Evolutionary conservation across 176 grass and related monocot genomes (phyloP).

Genomic region (Sorghum bicolor): DNA sequence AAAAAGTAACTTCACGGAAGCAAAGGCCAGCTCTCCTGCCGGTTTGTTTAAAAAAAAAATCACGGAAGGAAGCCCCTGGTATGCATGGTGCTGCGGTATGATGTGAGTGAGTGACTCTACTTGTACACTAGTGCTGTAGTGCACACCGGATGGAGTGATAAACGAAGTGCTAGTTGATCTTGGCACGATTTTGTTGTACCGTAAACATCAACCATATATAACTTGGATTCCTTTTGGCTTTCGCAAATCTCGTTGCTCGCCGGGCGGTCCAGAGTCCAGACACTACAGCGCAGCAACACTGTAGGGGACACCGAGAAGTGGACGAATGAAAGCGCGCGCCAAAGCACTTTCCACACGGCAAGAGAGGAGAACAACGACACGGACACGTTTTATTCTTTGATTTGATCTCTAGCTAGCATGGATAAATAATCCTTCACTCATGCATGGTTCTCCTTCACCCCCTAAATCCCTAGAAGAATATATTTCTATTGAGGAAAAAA

Average conservation of each 20-base stretch:
- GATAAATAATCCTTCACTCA: not conserved
- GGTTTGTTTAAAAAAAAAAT: too few relatives aligned
- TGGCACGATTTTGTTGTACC: not conserved
- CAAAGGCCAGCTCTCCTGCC: too few relatives aligned
- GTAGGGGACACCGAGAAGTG: constrained; percentile 12
- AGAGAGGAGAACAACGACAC: not conserved
- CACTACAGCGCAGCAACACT: not conserved
- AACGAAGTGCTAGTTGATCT: not conserved
- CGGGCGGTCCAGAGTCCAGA: not conserved
- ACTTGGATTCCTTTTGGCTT: constrained; percentile 23
- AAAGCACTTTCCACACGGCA: not conserved
- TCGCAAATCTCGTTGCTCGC: not conserved
- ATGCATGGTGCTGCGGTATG: not conserved
- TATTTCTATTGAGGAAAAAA: too few relatives aligned
- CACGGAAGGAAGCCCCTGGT: too few relatives aligned
- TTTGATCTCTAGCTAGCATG: not conserved
- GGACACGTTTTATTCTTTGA: not conserved
- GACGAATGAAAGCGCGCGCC: not conserved
- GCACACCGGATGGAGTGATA: not conserved
- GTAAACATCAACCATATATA: not conserved
- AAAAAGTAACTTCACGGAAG: too few relatives aligned
- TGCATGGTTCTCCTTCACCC: too few relatives aligned
- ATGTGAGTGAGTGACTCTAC: not conserved
- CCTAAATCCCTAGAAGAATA: too few relatives aligned
- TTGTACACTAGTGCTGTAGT: not conserved